Evolutionary conservation across 306 rosid genomes (phyloP).

Genomic region (Cucurbita maxima): DNA sequence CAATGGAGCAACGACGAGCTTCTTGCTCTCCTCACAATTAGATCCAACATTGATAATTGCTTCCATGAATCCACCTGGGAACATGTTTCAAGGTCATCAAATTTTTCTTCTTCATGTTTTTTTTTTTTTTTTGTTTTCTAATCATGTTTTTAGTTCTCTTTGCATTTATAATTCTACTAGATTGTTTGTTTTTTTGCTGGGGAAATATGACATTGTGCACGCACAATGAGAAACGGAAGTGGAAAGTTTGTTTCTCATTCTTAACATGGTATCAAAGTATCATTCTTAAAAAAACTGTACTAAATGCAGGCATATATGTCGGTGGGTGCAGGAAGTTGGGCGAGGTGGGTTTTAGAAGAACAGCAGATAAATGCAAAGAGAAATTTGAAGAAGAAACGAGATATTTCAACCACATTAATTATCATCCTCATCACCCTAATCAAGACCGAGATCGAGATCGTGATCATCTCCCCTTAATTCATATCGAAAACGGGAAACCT

Average conservation of each 20-base stretch:
- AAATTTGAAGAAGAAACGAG: constrained; percentile 71
- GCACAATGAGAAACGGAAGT: no score
- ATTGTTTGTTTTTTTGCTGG: not conserved
- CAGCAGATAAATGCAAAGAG: constrained; percentile 73
- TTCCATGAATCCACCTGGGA: constrained; percentile 78
- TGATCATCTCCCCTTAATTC: not conserved
- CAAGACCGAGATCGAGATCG: not conserved
- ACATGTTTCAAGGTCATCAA: constrained; percentile 63
- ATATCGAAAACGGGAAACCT: not conserved
- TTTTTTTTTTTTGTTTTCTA: not conserved
- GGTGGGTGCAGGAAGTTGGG: constrained; percentile 58
- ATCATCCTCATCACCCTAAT: not conserved
- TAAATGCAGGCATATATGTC: constrained; percentile 27
- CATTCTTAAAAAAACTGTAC: not conserved
- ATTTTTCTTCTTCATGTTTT: not conserved
- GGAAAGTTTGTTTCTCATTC: no score
- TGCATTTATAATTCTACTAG: not conserved
- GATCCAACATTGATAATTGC: constrained; percentile 67
- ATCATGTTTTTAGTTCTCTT: not conserved
- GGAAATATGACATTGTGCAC: not conserved
- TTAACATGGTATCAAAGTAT: no score
- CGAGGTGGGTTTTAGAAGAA: constrained; percentile 61
- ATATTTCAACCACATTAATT: constrained; percentile 42
- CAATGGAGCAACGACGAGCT: constrained; percentile 63
- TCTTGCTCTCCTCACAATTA: constrained; percentile 61